Evolutionary conservation across 1,284 basidiomycete genomes (phyloP).

Genomic region (Vanrija sp.): DNA sequence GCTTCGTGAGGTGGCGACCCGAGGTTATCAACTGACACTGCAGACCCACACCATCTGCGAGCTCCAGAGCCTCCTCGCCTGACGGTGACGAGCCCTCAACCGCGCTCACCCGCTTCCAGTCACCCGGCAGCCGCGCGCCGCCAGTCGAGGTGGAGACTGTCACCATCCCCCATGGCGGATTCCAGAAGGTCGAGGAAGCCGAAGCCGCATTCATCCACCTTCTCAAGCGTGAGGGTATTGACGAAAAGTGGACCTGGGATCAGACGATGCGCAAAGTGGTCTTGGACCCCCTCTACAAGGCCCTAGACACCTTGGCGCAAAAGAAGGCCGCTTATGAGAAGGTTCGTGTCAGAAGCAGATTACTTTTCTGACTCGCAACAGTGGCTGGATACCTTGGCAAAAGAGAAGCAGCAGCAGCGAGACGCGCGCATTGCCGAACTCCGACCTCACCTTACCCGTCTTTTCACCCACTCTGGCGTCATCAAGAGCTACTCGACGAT

Average conservation of each 20-base stretch:
- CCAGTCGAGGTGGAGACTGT: conserved; percentile 20
- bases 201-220: conserved; percentile 91
- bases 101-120: conserved; percentile 3
- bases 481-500: conserved; percentile 88
- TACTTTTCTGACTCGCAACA: conserved; percentile 36
- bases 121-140: conserved; percentile 3
- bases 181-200: conserved; percentile 77
- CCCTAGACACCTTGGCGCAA: conserved; percentile 86
- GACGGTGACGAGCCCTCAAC: conserved; percentile 11
- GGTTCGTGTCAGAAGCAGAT: conserved; percentile 52
- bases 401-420: conserved; percentile 67
- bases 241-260: conserved; percentile 95
- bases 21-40: background rate
- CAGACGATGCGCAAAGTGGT: conserved; percentile 96
- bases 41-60: conserved; percentile 8
- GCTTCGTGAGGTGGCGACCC: conserved; percentile 22
- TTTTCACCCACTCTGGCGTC: conserved; percentile 75
- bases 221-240: conserved; percentile 80
- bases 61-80: conserved; percentile 6
- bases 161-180: conserved; percentile 81
- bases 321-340: conserved; percentile 92
- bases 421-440: conserved; percentile 74
- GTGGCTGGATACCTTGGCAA: conserved; percentile 59
- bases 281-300: conserved; percentile 95
- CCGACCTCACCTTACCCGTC: conserved; percentile 74